phyloP scores from a whole-genome alignment of 2,329 filamentous ascomycete genomes.

The Penicillium sp. region DNA sequence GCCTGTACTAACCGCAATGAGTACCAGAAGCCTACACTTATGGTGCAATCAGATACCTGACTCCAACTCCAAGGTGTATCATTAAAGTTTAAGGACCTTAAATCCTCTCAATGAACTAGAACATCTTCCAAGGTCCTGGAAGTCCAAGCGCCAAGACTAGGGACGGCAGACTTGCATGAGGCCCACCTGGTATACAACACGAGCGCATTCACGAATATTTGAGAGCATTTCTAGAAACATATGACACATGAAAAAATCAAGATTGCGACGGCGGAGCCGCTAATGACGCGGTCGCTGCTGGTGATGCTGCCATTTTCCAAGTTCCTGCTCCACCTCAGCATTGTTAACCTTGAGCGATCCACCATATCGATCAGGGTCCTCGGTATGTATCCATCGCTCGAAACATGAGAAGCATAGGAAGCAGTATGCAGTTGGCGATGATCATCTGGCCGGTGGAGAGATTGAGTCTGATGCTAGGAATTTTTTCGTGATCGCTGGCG shows the following conservation, averaged over 20 bases:
- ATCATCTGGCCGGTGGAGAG: background rate
- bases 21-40: background rate
- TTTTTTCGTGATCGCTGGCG: constrained; percentile 5
- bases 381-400: background rate
- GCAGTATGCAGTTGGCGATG: background rate
- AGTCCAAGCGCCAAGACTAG: background rate
- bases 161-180: background rate
- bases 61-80: too few relatives aligned
- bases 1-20: background rate
- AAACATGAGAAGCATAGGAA: background rate
- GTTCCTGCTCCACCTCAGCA: background rate
- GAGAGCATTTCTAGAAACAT: background rate
- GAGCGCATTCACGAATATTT: background rate
- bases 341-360: background rate
- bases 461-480: background rate
- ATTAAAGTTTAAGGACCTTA: constrained; percentile 6
- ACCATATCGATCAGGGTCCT: background rate
- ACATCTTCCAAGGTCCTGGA: background rate
- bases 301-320: constrained; percentile 9
- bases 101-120: background rate
- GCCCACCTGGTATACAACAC: background rate
- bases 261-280: constrained; percentile 11
- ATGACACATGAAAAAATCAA: background rate
- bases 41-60: background rate
- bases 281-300: background rate